phyloP scores from a whole-genome alignment of 768 basidiomycete species.

The Termitomyces eurrhizus region DNA sequence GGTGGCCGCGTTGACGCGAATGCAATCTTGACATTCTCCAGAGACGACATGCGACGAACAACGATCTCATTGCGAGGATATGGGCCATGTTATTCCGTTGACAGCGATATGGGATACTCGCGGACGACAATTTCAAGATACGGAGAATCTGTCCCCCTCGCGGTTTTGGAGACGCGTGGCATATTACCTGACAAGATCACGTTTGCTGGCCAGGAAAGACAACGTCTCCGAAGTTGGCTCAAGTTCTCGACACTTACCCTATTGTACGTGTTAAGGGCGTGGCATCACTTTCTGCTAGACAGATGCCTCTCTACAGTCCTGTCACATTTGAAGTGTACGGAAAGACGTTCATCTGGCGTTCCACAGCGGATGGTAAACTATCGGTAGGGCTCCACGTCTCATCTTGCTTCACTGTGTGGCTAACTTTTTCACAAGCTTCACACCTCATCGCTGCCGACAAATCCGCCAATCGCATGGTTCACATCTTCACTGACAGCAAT shows the following conservation, averaged over 20 bases:
- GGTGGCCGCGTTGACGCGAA: conserved; percentile 13
- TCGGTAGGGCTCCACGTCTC: conserved; percentile 12
- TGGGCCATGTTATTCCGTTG: conserved; percentile 16
- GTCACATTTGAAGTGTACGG: conserved; percentile 20
- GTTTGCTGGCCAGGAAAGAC: conserved; percentile 16
- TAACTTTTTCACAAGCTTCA: conserved; percentile 5
- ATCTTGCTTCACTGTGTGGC: not conserved
- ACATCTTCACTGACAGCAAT: conserved; percentile 14
- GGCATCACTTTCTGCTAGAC: not conserved
- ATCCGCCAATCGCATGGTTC: conserved; percentile 23
- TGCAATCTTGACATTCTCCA: conserved; percentile 13
- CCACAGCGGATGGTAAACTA: conserved; percentile 16
- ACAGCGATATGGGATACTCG: conserved; percentile 13
- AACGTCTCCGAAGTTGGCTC: conserved; percentile 20
- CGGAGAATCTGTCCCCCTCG: conserved; percentile 16
- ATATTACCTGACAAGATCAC: conserved; percentile 21
- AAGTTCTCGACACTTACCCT: conserved; percentile 17
- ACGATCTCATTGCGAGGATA: conserved; percentile 16
- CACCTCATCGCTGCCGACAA: not conserved
- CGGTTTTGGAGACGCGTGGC: conserved; percentile 16
- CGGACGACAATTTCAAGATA: conserved; percentile 14
- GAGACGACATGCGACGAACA: conserved; percentile 18
- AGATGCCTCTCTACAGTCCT: conserved; percentile 14
- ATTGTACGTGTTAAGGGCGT: conserved; percentile 16
- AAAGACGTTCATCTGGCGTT: conserved; percentile 20